Evolutionary conservation across 106 monocot genomes (phyloP).

Genomic region (Xerophyta viscosa): DNA sequence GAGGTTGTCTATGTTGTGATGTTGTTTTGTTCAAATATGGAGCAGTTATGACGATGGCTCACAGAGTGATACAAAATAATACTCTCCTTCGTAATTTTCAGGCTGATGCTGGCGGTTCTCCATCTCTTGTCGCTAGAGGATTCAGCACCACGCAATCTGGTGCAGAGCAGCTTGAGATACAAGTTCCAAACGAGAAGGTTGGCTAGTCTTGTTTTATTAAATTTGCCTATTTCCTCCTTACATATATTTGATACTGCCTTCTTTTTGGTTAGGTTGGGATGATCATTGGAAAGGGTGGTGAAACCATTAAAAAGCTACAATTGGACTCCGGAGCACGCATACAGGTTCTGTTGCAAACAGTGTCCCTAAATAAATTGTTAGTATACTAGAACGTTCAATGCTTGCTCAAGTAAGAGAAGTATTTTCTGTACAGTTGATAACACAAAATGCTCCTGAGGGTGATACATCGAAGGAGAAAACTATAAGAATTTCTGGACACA

Average conservation of each 20-base stretch:
- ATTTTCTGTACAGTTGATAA: conserved; percentile 80
- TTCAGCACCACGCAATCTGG: conserved; percentile 59
- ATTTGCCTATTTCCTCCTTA: background rate
- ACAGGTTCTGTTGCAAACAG: too few species aligned
- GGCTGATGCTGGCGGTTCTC: conserved; percentile 93
- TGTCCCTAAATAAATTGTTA: too few species aligned
- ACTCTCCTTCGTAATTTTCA: too few species aligned
- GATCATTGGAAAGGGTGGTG: conserved; percentile 92
- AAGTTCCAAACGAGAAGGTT: conserved; percentile 89
- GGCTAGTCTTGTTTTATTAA: background rate
- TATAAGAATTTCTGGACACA: conserved; percentile 77
- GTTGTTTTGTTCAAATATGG: too few species aligned
- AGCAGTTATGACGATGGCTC: too few species aligned
- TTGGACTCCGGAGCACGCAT: conserved; percentile 82
- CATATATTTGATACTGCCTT: background rate
- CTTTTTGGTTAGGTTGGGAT: conserved; percentile 51
- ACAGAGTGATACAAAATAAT: too few species aligned
- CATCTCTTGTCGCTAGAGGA: conserved; percentile 71
- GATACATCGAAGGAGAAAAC: conserved; percentile 69
- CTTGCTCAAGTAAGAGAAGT: background rate
- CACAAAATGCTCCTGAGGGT: conserved; percentile 77
- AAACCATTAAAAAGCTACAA: conserved; percentile 80
- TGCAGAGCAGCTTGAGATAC: conserved; percentile 66
- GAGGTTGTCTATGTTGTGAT: conserved; percentile 37
- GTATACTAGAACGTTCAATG: background rate